phyloP scores from a whole-genome alignment of 2,329 filamentous ascomycete species.

The Pyrenophora seminiperda region DNA sequence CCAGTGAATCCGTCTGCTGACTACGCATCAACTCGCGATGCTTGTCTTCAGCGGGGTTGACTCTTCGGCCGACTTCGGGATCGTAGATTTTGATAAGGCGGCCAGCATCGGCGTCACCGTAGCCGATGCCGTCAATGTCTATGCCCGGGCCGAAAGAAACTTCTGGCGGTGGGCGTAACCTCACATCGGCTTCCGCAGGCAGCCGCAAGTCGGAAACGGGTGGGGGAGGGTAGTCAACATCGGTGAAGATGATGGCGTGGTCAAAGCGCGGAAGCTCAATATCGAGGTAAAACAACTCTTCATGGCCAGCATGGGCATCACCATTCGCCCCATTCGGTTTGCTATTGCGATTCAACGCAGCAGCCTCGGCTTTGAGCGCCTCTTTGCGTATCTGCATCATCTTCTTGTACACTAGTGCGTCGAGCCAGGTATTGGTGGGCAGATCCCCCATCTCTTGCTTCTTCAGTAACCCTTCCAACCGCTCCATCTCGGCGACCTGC shows the following conservation, averaged over 20 bases:
- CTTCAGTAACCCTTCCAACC: slow-evolving; percentile 88
- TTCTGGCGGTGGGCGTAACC: slow-evolving; percentile 80
- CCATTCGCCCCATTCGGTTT: slow-evolving; percentile 23
- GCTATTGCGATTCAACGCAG: slow-evolving; percentile 45
- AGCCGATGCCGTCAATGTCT: slow-evolving; percentile 66
- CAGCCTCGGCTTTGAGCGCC: slow-evolving; percentile 43
- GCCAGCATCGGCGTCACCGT: slow-evolving; percentile 58
- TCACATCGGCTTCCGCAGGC: slow-evolving; percentile 65
- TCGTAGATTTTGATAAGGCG: slow-evolving; percentile 87
- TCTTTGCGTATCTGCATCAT: slow-evolving; percentile 70
- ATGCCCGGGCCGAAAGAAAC: slow-evolving; percentile 91
- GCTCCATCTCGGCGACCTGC: slow-evolving; percentile 82
- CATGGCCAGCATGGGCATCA: slow-evolving; percentile 48
- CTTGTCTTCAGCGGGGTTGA: slow-evolving; percentile 95
- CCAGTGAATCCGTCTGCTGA: slow-evolving; percentile 89
- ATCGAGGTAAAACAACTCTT: slow-evolving; percentile 78
- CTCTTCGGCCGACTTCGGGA: slow-evolving; percentile 83
- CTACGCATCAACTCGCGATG: slow-evolving; percentile 90
- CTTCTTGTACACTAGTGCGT: slow-evolving; percentile 88
- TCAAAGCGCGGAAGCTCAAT: slow-evolving; percentile 94
- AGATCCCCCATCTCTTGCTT: slow-evolving; percentile 99
- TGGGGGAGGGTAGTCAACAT: slow-evolving; percentile 87
- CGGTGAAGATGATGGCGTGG: slow-evolving; percentile 92
- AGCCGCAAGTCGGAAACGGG: slow-evolving; percentile 78
- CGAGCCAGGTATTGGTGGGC: slow-evolving; percentile 89